phyloP scores from a whole-genome alignment of 225 moss, liverwort and hornwort genomes.

The Sphagnum contortum region DNA sequence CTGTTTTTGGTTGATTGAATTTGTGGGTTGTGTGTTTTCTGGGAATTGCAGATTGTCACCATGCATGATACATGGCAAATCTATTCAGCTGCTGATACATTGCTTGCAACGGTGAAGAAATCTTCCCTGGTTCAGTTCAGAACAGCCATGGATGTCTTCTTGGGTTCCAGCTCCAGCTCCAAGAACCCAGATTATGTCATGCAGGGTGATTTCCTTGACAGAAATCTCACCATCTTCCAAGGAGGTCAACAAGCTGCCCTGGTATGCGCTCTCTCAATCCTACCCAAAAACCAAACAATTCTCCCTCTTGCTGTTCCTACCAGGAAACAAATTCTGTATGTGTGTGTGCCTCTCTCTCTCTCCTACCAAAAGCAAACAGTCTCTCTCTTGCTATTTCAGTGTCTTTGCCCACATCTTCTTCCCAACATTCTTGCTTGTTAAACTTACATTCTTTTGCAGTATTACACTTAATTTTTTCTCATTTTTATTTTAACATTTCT shows the following conservation, averaged over 20 bases:
- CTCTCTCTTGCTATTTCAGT: no score
- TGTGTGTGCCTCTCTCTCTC: no score
- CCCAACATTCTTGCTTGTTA: not conserved
- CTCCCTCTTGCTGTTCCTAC: not conserved
- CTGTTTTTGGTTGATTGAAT: no score
- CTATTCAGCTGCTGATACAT: constrained; percentile 8
- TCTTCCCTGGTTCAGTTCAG: constrained; percentile 38
- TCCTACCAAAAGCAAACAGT: no score
- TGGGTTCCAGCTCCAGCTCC: constrained; percentile 24
- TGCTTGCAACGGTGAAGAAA: constrained; percentile 31
- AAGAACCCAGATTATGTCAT: constrained; percentile 40
- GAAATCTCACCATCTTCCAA: constrained; percentile 41
- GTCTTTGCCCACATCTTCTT: not conserved
- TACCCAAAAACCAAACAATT: no score
- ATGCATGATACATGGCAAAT: constrained; percentile 46
- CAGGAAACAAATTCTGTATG: not conserved
- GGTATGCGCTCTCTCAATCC: constrained; percentile 7
- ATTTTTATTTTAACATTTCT: no score
- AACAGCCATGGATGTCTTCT: constrained; percentile 35
- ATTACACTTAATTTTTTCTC: no score
- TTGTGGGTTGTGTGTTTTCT: no score
- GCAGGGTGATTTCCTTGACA: constrained; percentile 41
- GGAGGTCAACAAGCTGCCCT: constrained; percentile 39
- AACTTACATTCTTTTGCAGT: no score
- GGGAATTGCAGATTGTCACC: constrained; percentile 21